Conservation (phyloP, 1,284 basidiomycete genomes). For the Dichomitus squalens region DNA sequence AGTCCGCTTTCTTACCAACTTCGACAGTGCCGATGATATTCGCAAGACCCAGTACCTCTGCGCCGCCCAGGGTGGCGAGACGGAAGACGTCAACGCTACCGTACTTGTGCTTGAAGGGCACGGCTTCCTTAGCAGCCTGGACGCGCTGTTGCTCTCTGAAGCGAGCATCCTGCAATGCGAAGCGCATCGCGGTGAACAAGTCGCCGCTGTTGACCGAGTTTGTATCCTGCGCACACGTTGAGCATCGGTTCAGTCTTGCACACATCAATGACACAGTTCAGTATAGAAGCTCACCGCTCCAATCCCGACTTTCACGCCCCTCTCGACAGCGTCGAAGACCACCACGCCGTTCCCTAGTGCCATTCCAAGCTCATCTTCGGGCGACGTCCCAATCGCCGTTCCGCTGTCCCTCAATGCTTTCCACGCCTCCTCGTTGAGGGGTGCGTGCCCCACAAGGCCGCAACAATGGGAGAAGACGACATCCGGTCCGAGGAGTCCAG, state of each 20-base stretch:
- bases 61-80: slow-evolving; percentile 36
- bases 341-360: slow-evolving; percentile 36
- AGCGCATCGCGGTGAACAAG: slow-evolving; percentile 38
- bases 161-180: slow-evolving; percentile 34
- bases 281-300: slow-evolving; percentile 27
- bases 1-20: slow-evolving; percentile 37
- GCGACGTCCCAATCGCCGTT: slow-evolving; percentile 34
- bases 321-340: slow-evolving; percentile 31
- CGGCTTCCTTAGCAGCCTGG: slow-evolving; percentile 17
- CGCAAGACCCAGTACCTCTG: slow-evolving; percentile 32
- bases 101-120: slow-evolving; percentile 32
- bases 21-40: slow-evolving; percentile 35
- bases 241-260: neutral
- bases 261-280: too few species aligned
- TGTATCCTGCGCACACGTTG: slow-evolving; percentile 24
- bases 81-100: slow-evolving; percentile 34
- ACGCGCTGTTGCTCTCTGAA: slow-evolving; percentile 30
- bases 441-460: slow-evolving; percentile 29
- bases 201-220: slow-evolving; percentile 36
- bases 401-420: slow-evolving; percentile 32
- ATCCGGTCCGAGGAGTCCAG: slow-evolving; percentile 32
- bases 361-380: slow-evolving; percentile 39
- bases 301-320: slow-evolving; percentile 37
- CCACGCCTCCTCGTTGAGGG: slow-evolving; percentile 34
- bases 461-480: slow-evolving; percentile 39